A percentile compares a stretch with the other conserved stretches of the same genome.
Conservation (phyloP, 805 yeast genomes). For the Schizosaccharomyces cryophilus region DNA sequence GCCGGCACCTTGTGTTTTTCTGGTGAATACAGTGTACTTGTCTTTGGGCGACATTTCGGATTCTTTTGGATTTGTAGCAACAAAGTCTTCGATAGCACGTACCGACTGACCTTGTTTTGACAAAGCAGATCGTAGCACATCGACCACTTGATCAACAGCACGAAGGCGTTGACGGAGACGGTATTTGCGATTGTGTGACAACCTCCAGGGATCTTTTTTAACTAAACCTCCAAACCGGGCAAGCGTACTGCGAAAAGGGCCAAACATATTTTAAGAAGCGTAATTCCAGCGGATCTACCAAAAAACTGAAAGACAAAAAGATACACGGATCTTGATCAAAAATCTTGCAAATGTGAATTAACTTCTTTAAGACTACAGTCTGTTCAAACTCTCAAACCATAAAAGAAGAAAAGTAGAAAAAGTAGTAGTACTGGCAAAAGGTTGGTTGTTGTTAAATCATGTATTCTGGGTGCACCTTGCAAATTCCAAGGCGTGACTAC, state of each 20-base stretch:
- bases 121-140: constrained; percentile 31
- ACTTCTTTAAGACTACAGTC: too few relatives aligned
- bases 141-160: constrained; percentile 57
- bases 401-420: too few relatives aligned
- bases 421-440: neutral
- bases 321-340: too few relatives aligned
- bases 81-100: constrained; percentile 5
- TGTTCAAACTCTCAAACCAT: too few relatives aligned
- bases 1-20: constrained; percentile 23
- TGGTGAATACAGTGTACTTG: constrained; percentile 69
- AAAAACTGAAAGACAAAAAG: neutral
- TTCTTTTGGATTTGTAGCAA: constrained; percentile 46
- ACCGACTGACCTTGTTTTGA: constrained; percentile 13
- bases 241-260: neutral
- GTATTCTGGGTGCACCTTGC: neutral
- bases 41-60: constrained; percentile 55
- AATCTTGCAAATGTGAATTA: too few relatives aligned
- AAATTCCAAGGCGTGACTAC: neutral
- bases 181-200: constrained; percentile 57
- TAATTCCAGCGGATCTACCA: neutral
- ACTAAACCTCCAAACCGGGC: neutral
- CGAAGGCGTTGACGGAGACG: constrained; percentile 68
- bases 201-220: constrained; percentile 49
- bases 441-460: neutral
- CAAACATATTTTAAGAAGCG: neutral